phyloP scores from a whole-genome alignment of 1,139 yeast species.

The Yamadazyma mexicana region DNA sequence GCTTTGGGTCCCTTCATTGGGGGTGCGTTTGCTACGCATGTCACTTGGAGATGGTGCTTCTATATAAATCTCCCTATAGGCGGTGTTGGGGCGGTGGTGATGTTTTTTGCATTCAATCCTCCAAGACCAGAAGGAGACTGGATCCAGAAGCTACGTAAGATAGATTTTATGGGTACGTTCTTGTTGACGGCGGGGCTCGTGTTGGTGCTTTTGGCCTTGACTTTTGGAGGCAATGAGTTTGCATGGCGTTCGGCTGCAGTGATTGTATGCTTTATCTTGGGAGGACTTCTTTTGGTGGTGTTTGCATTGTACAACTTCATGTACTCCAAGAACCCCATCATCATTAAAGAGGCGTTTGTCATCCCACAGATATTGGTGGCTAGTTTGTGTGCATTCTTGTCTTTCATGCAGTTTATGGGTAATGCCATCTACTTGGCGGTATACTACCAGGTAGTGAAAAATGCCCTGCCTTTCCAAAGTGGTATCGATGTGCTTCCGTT shows the following conservation, averaged over 20 bases:
- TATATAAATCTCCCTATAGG: constrained; percentile 71
- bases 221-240: constrained; percentile 36
- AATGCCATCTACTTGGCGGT: constrained; percentile 47
- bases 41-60: constrained; percentile 80
- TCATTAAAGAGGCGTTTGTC: constrained; percentile 42
- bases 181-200: constrained; percentile 30
- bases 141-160: constrained; percentile 37
- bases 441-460: constrained; percentile 55
- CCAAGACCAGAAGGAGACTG: constrained; percentile 47
- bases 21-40: constrained; percentile 61
- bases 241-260: constrained; percentile 54
- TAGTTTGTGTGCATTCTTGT: constrained; percentile 34
- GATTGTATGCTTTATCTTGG: constrained; percentile 53
- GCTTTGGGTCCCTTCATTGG: constrained; percentile 69
- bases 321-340: constrained; percentile 45
- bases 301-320: constrained; percentile 52
- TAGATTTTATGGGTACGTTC: constrained; percentile 36
- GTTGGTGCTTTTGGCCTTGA: constrained; percentile 31
- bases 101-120: constrained; percentile 55
- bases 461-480: constrained; percentile 52
- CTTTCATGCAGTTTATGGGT: constrained; percentile 47
- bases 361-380: constrained; percentile 40
- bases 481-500: constrained; percentile 59
- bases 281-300: constrained; percentile 42
- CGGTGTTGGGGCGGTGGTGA: constrained; percentile 50